phyloP scores from a whole-genome alignment of 768 basidiomycete species.

The Mycena haematopus region DNA sequence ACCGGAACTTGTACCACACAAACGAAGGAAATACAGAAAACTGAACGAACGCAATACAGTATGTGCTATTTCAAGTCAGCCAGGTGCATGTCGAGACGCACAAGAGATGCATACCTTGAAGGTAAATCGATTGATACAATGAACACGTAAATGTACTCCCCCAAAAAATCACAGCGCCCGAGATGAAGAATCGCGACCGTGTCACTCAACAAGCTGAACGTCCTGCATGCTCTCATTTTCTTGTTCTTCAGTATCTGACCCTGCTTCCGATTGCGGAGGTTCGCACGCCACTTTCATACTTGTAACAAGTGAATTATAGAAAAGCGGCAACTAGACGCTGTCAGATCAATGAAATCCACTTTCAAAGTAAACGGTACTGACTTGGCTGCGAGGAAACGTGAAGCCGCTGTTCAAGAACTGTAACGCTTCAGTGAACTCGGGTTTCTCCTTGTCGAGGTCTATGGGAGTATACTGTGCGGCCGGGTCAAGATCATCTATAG shows the following conservation, averaged over 20 bases:
- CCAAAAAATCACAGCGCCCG: background rate
- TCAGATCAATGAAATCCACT: background rate
- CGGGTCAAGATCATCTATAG: slow-evolving; percentile 47
- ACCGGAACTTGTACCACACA: background rate
- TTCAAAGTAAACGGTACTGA: background rate
- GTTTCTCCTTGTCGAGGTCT: slow-evolving; percentile 65
- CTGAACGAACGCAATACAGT: background rate
- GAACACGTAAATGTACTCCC: slow-evolving; percentile 5
- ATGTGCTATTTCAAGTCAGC: background rate
- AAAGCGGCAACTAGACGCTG: slow-evolving; percentile 23
- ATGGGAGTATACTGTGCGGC: slow-evolving; percentile 69
- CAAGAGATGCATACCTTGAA: slow-evolving; percentile 1
- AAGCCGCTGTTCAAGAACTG: slow-evolving; percentile 70
- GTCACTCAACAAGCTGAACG: slow-evolving; percentile 16
- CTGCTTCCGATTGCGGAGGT: slow-evolving; percentile 6
- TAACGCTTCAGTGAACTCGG: slow-evolving; percentile 62
- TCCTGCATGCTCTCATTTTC: slow-evolving; percentile 9
- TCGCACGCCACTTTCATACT: slow-evolving; percentile 29
- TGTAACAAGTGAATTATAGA: slow-evolving; percentile 20
- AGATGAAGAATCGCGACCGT: background rate
- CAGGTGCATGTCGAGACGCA: background rate
- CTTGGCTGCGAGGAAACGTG: slow-evolving; percentile 70
- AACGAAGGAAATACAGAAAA: background rate
- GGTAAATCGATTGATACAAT: slow-evolving; percentile 17
- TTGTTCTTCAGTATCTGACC: background rate